Evolutionary conservation across 2,329 filamentous ascomycete species (phyloP).

Genomic region (Drechslerella dactyloides): DNA sequence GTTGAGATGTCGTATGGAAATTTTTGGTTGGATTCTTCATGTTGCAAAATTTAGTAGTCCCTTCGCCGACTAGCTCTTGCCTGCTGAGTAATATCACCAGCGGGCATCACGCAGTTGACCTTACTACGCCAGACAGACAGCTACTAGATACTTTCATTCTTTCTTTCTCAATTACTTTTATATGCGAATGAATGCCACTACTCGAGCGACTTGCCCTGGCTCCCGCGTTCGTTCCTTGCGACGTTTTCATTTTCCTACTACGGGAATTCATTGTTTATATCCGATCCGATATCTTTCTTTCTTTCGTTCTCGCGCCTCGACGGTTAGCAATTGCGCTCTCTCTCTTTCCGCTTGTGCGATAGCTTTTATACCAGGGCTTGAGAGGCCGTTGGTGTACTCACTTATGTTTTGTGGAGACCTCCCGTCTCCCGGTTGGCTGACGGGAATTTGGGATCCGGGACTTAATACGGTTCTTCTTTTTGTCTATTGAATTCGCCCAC

Average conservation of each 20-base stretch:
- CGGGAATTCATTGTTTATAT: slow-evolving; percentile 32
- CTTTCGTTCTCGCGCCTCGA: slow-evolving; percentile 19
- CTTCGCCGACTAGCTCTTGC: slow-evolving; percentile 6
- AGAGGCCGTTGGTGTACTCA: not conserved
- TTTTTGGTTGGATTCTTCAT: slow-evolving; percentile 11
- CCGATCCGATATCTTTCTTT: too few species aligned
- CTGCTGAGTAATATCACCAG: not conserved
- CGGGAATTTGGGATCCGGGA: not conserved
- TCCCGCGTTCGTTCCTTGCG: not conserved
- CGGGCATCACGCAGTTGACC: slow-evolving; percentile 1
- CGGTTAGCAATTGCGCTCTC: slow-evolving; percentile 21
- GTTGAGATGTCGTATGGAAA: slow-evolving; percentile 10
- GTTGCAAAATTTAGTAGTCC: slow-evolving; percentile 31
- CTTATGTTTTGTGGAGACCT: not conserved
- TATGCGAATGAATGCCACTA: slow-evolving; percentile 41
- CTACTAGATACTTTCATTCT: slow-evolving; percentile 7
- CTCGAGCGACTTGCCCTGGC: slow-evolving; percentile 10
- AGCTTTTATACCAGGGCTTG: slow-evolving; percentile 6
- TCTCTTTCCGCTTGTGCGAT: slow-evolving; percentile 2
- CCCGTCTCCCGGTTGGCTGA: too few species aligned
- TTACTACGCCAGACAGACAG: slow-evolving; percentile 8
- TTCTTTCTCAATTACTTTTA: slow-evolving; percentile 35
- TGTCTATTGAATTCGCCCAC: slow-evolving; percentile 1
- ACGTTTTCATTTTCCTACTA: slow-evolving; percentile 13
- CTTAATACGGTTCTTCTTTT: not conserved